Evolutionary conservation across 805 yeast genomes (phyloP).

Genomic region (Isabelozyma heimii): DNA sequence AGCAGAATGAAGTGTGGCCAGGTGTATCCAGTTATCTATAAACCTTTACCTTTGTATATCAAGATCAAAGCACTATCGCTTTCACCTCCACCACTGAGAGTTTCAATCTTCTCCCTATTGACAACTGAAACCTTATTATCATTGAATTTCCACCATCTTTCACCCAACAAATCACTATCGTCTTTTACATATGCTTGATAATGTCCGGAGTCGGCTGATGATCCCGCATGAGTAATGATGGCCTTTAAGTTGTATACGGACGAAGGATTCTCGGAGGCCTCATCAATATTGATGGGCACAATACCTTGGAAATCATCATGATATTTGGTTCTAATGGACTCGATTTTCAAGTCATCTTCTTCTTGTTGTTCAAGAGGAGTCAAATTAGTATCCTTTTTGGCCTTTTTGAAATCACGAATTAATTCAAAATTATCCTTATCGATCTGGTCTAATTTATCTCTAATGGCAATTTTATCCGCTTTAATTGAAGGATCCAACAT

Average conservation of each 20-base stretch:
- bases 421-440: slow-evolving; percentile 75
- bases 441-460: slow-evolving; percentile 75
- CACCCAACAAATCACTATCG: slow-evolving; percentile 57
- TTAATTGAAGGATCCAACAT: slow-evolving; percentile 77
- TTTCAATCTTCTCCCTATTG: slow-evolving; percentile 77
- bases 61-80: slow-evolving; percentile 91
- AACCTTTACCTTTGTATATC: slow-evolving; percentile 79
- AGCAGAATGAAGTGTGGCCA: background rate
- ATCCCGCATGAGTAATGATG: slow-evolving; percentile 89
- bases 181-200: slow-evolving; percentile 88
- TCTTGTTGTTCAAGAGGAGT: slow-evolving; percentile 56
- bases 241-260: slow-evolving; percentile 82
- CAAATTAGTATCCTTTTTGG: slow-evolving; percentile 31
- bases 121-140: slow-evolving; percentile 84
- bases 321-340: slow-evolving; percentile 51
- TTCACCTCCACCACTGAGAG: slow-evolving; percentile 96
- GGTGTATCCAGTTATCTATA: slow-evolving; percentile 22
- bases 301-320: slow-evolving; percentile 40
- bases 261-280: slow-evolving; percentile 75
- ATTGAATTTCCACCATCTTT: slow-evolving; percentile 91
- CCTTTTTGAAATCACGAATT: slow-evolving; percentile 68
- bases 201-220: slow-evolving; percentile 96
- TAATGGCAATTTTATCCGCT: slow-evolving; percentile 59
- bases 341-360: slow-evolving; percentile 49
- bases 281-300: slow-evolving; percentile 33